phyloP scores from a whole-genome alignment of 2,329 filamentous ascomycete genomes.

The Penicillium sp. region DNA sequence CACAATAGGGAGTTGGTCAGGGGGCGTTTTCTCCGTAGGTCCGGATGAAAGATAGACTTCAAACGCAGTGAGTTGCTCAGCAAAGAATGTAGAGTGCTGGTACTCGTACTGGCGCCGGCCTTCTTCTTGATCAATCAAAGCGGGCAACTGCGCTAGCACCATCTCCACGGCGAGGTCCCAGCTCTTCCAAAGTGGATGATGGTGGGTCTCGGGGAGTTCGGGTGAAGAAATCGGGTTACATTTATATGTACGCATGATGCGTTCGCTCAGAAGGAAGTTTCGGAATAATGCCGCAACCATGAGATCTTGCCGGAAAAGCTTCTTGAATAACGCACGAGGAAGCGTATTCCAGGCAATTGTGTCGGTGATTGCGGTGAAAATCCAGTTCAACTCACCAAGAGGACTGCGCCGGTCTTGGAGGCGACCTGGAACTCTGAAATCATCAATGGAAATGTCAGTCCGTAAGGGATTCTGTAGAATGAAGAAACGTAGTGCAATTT shows the following conservation, averaged over 20 bases:
- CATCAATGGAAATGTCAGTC: slow-evolving; percentile 69
- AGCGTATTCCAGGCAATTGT: slow-evolving; percentile 98
- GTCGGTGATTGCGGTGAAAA: slow-evolving; percentile 97
- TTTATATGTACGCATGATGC: slow-evolving; percentile 94
- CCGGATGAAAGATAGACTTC: slow-evolving; percentile 89
- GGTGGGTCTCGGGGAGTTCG: slow-evolving; percentile 87
- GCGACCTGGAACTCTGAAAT: slow-evolving; percentile 85
- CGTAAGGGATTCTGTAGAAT: slow-evolving; percentile 83
- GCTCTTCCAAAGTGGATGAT: slow-evolving; percentile 93
- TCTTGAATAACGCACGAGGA: slow-evolving; percentile 86
- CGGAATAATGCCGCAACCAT: slow-evolving; percentile 99
- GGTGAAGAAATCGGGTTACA: slow-evolving; percentile 93
- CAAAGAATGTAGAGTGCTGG: slow-evolving; percentile 92
- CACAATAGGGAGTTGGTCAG: slow-evolving; percentile 93
- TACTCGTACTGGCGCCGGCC: slow-evolving; percentile 80
- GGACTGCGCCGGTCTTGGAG: slow-evolving; percentile 92
- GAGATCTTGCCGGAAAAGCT: slow-evolving; percentile 93
- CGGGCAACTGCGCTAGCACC: slow-evolving; percentile 84
- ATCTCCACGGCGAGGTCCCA: slow-evolving; percentile 98
- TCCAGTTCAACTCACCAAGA: slow-evolving; percentile 96
- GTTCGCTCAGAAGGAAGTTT: slow-evolving; percentile 91
- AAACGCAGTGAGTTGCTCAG: slow-evolving; percentile 94
- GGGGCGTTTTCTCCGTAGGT: slow-evolving; percentile 79
- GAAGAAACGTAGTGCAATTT: slow-evolving; percentile 96
- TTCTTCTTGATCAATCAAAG: slow-evolving; percentile 75